Conservation (phyloP, 176 grass and related monocot genomes). For the Puya raimondii region DNA sequence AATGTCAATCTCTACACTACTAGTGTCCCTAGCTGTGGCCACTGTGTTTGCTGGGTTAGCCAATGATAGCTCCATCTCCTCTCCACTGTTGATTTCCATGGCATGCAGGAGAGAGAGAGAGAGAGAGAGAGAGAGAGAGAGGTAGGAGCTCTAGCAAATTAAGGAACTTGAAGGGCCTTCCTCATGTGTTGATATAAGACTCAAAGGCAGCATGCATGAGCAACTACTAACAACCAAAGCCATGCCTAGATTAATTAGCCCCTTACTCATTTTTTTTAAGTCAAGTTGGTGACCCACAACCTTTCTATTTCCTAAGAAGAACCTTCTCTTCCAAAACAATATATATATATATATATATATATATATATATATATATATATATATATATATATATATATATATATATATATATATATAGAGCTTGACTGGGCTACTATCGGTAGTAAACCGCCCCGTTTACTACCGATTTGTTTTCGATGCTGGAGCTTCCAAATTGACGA, state of each 20-base stretch:
- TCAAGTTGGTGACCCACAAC: constrained; percentile 61
- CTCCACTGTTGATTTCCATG: constrained; percentile 50
- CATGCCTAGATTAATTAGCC: constrained; percentile 45
- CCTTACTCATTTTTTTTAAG: constrained; percentile 2
- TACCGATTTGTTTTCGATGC: no score
- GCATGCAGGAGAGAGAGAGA: constrained; percentile 4
- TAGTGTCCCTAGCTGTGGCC: constrained; percentile 15
- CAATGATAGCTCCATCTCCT: constrained; percentile 26
- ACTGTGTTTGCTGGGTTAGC: constrained; percentile 17
- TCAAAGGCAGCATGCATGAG: constrained; percentile 21
- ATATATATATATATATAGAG: no score
- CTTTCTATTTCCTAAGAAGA: constrained; percentile 23
- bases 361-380: no score
- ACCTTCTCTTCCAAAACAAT: constrained; percentile 2
- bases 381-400: no score
- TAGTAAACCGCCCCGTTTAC: no score
- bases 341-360: no score
- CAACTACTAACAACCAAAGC: constrained; percentile 62
- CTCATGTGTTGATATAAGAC: constrained; percentile 19
- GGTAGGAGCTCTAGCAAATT: neutral
- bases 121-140: constrained; percentile 30
- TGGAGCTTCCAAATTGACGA: no score
- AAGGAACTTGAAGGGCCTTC: neutral
- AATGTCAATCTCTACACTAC: constrained; percentile 26
- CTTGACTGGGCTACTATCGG: no score